Conservation (phyloP, 2,329 filamentous ascomycete species). For the Pseudogymnoascus sp. region DNA sequence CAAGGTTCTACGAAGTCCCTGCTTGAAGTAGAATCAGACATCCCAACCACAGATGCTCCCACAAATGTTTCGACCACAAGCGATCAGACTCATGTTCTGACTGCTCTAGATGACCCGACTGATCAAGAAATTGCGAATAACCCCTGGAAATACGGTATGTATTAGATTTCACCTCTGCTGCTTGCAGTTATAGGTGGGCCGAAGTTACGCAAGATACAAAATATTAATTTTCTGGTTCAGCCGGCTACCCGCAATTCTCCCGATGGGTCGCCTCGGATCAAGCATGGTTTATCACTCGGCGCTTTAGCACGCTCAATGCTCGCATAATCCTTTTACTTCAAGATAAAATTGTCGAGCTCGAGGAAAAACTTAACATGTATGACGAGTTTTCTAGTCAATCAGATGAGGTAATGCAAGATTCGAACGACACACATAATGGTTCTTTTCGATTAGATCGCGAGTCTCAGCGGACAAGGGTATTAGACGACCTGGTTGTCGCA, state of each 20-base stretch:
- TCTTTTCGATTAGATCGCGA: constrained; percentile 7
- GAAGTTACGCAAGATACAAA: background rate
- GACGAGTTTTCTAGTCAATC: background rate
- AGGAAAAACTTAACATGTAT: background rate
- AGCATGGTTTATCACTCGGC: constrained; percentile 10
- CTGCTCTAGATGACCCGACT: background rate
- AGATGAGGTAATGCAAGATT: background rate
- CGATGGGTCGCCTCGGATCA: constrained; percentile 9
- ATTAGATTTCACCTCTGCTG: background rate
- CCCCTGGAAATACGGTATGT: background rate
- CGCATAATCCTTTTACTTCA: constrained; percentile 10
- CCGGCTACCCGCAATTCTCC: background rate
- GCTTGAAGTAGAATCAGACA: background rate
- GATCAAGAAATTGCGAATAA: background rate
- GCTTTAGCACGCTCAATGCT: constrained; percentile 6
- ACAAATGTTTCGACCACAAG: background rate
- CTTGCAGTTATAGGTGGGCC: background rate
- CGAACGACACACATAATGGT: constrained; percentile 2
- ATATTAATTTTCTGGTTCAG: background rate
- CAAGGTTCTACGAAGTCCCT: background rate
- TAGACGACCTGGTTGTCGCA: background rate
- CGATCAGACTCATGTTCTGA: background rate
- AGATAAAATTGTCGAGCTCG: constrained; percentile 9
- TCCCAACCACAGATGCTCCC: background rate
- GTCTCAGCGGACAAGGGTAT: background rate